Percentiles rank a stretch among this genome's conserved stretches.
phyloP scores from a whole-genome alignment of 441 rosid genomes.

The Iberis amara region DNA sequence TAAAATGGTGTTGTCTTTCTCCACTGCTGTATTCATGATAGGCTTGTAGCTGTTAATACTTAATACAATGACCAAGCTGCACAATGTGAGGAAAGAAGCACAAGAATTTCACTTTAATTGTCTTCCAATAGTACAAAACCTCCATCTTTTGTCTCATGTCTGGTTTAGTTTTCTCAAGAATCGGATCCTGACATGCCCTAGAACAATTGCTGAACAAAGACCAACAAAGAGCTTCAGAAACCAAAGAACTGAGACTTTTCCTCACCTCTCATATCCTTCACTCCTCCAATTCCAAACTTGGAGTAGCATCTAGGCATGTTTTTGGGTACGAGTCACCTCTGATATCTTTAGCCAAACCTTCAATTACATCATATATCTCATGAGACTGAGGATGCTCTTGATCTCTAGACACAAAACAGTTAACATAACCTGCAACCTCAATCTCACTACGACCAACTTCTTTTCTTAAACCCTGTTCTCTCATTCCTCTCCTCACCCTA shows the following conservation, averaged over 20 bases:
- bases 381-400: conserved; percentile 45
- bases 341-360: conserved; percentile 48
- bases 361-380: conserved; percentile 49
- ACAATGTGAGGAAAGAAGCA: conserved; percentile 1
- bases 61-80: neutral
- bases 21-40: no score
- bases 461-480: conserved; percentile 60
- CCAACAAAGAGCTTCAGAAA: conserved; percentile 18
- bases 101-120: conserved; percentile 2
- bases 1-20: no score
- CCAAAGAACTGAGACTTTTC: conserved; percentile 4
- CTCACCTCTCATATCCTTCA: conserved; percentile 1
- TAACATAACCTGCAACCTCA: conserved; percentile 46
- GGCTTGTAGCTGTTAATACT: no score
- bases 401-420: conserved; percentile 57
- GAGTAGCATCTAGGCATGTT: conserved; percentile 12
- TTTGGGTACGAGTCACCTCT: conserved; percentile 30
- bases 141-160: conserved; percentile 13
- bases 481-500: conserved; percentile 65
- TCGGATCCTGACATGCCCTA: neutral
- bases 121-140: neutral
- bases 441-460: conserved; percentile 77
- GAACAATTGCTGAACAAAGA: conserved; percentile 17
- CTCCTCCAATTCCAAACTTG: conserved; percentile 27
- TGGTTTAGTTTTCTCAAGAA: neutral